These are phyloP conservation scores for Solanum pinnatisectum DNA, from an alignment of 257 asterid genomes.

Conservation along the genomic window DNA sequence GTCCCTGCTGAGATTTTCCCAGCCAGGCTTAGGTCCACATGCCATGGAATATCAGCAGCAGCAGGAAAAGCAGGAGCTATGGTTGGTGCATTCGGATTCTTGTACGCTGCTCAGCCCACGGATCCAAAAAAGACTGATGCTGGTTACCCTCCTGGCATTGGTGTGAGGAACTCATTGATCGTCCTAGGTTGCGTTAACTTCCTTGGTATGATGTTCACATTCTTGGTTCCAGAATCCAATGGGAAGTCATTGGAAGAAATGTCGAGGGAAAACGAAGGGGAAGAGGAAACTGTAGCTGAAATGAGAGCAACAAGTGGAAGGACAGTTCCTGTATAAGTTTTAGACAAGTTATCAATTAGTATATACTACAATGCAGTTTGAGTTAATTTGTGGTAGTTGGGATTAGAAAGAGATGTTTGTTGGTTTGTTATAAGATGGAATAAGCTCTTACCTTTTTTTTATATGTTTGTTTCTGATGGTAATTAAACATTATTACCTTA, in stretches of 20 bases:
- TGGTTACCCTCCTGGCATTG: slow-evolving; percentile 30
- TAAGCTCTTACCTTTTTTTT: neutral
- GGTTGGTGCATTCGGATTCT: slow-evolving; percentile 29
- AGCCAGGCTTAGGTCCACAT: slow-evolving; percentile 34
- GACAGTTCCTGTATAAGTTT: slow-evolving; percentile 5
- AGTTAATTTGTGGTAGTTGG: neutral
- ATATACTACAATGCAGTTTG: neutral
- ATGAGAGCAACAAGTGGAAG: neutral
- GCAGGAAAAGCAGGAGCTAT: slow-evolving; percentile 37
- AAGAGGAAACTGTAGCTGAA: neutral
- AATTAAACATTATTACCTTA: neutral
- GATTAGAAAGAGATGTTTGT: neutral
- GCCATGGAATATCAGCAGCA: slow-evolving; percentile 41
- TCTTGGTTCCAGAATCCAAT: slow-evolving; percentile 24
- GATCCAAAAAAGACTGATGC: slow-evolving; percentile 9
- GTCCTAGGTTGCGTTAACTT: slow-evolving; percentile 19
- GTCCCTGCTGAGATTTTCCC: slow-evolving; percentile 41
- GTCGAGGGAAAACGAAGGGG: slow-evolving; percentile 17
- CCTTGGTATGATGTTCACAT: slow-evolving; percentile 16
- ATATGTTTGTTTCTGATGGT: neutral
- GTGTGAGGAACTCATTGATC: slow-evolving; percentile 19
- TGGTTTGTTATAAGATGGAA: neutral
- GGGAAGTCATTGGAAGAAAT: slow-evolving; percentile 34
- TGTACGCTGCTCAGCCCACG: slow-evolving; percentile 20
- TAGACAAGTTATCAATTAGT: neutral